These are phyloP conservation scores for Hemisphaericaspora xylanilytica DNA, from an alignment of 1,139 yeast genomes.

Conservation along the genomic window DNA sequence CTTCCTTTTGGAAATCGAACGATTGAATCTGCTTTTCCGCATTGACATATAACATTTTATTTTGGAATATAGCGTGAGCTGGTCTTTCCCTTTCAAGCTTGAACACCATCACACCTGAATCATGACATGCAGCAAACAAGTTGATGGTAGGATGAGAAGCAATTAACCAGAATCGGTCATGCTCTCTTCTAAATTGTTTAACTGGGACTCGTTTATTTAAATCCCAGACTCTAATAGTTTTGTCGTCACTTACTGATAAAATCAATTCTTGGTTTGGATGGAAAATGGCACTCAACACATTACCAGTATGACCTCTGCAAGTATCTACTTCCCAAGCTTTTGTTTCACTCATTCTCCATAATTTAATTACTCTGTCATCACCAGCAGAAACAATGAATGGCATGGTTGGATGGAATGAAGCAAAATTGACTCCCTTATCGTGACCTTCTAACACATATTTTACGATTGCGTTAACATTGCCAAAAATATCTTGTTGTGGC, in stretches of 20 bases:
- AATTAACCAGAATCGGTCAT: slow-evolving; percentile 92
- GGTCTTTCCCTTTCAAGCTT: slow-evolving; percentile 98
- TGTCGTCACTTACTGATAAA: slow-evolving; percentile 92
- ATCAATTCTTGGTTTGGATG: slow-evolving; percentile 94
- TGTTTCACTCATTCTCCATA: slow-evolving; percentile 98
- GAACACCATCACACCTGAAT: slow-evolving; percentile 97
- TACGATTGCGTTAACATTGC: slow-evolving; percentile 90
- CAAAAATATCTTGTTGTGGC: slow-evolving; percentile 90
- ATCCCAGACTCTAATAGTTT: slow-evolving; percentile 98
- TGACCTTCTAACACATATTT: slow-evolving; percentile 97
- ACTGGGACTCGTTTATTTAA: slow-evolving; percentile 90
- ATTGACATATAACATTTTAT: slow-evolving; percentile 71
- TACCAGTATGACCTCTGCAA: slow-evolving; percentile 95
- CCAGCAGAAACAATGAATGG: slow-evolving; percentile 96
- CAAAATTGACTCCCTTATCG: slow-evolving; percentile 98
- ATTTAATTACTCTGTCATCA: slow-evolving; percentile 91
- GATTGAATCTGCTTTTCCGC: slow-evolving; percentile 83
- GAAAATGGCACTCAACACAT: slow-evolving; percentile 84
- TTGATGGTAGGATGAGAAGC: slow-evolving; percentile 88
- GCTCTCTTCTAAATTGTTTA: slow-evolving; percentile 90
- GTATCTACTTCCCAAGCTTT: slow-evolving; percentile 99
- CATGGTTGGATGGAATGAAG: slow-evolving; percentile 93
- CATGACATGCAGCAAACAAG: slow-evolving; percentile 95
- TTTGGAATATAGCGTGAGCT: slow-evolving; percentile 72
- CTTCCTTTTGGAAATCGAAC: slow-evolving; percentile 62